Percentiles rank a stretch among this genome's conserved stretches.
These are phyloP conservation scores for Chamaecyparis obtusa DNA, from an alignment of 75 land plant genomes.

Conservation along the genomic window DNA sequence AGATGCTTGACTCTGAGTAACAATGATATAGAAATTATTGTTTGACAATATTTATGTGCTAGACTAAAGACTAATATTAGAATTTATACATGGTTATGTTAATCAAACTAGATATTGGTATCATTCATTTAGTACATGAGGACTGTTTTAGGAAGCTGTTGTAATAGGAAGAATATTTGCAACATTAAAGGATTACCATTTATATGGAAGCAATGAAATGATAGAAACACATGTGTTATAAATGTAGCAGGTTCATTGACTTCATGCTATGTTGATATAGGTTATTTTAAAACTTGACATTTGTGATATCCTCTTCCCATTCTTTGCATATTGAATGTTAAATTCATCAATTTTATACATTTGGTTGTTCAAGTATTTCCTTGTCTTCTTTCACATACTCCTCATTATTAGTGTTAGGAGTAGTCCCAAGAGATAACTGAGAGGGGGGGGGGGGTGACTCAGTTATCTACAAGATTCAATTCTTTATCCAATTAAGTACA, in stretches of 20 bases:
- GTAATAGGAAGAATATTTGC: conserved; percentile 95
- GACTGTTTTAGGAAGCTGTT: conserved; percentile 59
- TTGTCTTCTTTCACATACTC: neutral
- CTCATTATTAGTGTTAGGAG: no score
- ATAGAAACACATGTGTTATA: conserved; percentile 78
- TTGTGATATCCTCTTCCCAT: neutral
- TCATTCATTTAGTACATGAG: neutral
- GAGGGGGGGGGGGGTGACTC: no score
- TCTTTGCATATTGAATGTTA: neutral
- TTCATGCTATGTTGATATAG: conserved; percentile 83
- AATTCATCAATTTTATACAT: neutral
- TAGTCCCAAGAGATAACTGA: no score
- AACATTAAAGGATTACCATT: conserved; percentile 67
- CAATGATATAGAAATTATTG: neutral
- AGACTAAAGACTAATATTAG: neutral
- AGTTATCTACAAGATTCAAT: no score
- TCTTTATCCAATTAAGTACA: no score
- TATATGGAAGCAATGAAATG: conserved; percentile 98
- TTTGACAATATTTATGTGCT: neutral
- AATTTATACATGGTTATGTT: neutral
- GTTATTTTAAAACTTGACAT: conserved; percentile 23
- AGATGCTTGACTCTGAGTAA: neutral
- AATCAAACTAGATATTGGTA: neutral
- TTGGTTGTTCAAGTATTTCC: neutral
- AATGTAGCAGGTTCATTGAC: conserved; percentile 82